These are phyloP conservation scores for Quercus rubra DNA, from an alignment of 306 rosid species.

Conservation along the genomic window DNA sequence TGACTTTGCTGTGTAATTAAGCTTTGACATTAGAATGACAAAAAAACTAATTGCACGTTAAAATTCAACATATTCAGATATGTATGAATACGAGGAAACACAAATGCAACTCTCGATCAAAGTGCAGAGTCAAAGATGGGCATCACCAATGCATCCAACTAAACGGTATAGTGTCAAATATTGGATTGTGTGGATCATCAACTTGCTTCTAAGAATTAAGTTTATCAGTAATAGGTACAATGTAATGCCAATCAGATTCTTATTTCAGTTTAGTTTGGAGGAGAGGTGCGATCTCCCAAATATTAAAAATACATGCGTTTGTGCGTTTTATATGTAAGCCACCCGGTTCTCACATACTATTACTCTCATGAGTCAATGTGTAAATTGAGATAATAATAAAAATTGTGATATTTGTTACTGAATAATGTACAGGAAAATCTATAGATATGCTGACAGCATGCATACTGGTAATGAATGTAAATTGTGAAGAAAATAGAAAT, in stretches of 20 bases:
- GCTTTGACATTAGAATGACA: conserved; percentile 6
- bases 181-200: not conserved
- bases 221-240: not conserved
- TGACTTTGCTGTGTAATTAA: conserved; percentile 73
- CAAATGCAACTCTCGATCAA: not conserved
- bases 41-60: not conserved
- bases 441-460: not conserved
- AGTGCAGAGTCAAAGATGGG: not conserved
- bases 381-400: not conserved
- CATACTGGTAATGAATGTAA: not conserved
- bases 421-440: not conserved
- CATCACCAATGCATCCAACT: not conserved
- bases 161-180: not conserved
- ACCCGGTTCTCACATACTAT: not conserved
- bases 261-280: not conserved
- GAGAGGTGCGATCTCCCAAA: not conserved
- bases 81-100: not conserved
- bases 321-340: not conserved
- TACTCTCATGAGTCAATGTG: not conserved
- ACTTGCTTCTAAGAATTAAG: not conserved
- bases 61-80: not conserved
- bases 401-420: not conserved
- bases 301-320: not conserved
- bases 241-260: not conserved
- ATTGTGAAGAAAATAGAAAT: not conserved